Evolutionary conservation across 805 yeast genomes (phyloP).

Genomic region (Ogataea pignaliae): DNA sequence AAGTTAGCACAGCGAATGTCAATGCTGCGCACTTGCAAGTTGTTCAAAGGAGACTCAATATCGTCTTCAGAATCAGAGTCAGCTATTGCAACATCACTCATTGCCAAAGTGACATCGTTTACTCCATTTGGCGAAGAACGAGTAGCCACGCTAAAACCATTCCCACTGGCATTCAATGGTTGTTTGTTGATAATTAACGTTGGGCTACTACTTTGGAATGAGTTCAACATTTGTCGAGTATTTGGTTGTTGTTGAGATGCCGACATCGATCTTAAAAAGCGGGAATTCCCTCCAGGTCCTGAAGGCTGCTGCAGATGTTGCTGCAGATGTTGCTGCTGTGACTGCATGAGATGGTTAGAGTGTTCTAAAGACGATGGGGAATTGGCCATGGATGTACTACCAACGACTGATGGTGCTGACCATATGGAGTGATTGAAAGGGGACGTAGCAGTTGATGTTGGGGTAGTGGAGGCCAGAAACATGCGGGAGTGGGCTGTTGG

Average conservation of each 20-base stretch:
- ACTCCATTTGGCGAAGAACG: background rate
- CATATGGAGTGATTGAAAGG: slow-evolving; percentile 24
- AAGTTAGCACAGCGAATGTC: no score
- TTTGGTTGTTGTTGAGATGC: slow-evolving; percentile 9
- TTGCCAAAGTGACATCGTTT: background rate
- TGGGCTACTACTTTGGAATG: background rate
- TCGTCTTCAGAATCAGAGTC: slow-evolving; percentile 16
- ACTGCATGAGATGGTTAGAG: background rate
- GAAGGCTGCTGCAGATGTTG: no score
- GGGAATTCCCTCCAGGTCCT: background rate
- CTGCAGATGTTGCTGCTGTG: no score
- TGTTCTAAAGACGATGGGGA: slow-evolving; percentile 10
- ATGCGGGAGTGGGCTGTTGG: slow-evolving; percentile 6
- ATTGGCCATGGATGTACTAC: background rate
- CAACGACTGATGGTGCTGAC: slow-evolving; percentile 9
- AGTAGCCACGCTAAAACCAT: background rate
- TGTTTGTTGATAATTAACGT: background rate
- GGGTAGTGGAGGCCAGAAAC: slow-evolving; percentile 11
- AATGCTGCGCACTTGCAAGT: no score
- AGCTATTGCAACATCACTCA: slow-evolving; percentile 10
- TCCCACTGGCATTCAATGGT: background rate
- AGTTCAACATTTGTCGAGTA: slow-evolving; percentile 2
- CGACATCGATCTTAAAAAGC: slow-evolving; percentile 10
- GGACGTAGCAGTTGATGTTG: slow-evolving; percentile 18
- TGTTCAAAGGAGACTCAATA: background rate